Evolutionary conservation across 2,329 filamentous ascomycete species (phyloP), one percentile per base, ranked within the genome.

Genomic region (Microcyclosporella mali): DNA sequence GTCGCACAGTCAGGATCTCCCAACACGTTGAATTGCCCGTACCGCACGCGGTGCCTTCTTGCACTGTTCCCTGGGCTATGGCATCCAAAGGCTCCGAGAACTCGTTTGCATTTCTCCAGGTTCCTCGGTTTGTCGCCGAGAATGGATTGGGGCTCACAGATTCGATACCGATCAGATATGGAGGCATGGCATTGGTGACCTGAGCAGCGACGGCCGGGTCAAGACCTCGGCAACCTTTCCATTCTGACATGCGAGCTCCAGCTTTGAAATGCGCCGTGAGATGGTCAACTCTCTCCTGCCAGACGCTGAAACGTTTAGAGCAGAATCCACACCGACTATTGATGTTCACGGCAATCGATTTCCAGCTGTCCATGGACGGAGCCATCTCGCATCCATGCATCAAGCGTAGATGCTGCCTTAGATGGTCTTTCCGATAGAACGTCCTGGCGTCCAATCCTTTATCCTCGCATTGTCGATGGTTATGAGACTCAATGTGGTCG

Each of bases 401-500:
- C 40, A 81, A 63, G 28, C 76, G 70, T 25, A 81, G 61, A 57
- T 81, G 78, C 53, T 81, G 78, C 37, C 77, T 71, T 10, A 81
- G 67, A 54, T 81, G 78, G 53, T 81, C 78, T 58, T 81, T 81
- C 18, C 78, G 68, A 54, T 77, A 80, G 57, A 81, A 81, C 0
- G 75, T 80, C 28, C 78, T 73, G 52, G 85, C 81, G 42, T 78
- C 72, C 1, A 73, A 50, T 3, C 75, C 75, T 57, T 84, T 78
- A 56, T 88, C 83, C 49, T 79, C 78, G 59, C 85, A 89, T 11
- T 77, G 66, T 27, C 66, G 64, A 57, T 77, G 78, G 50, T 80
- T 78, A 63, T 82, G 79, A 6, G 66, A 68, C 51, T 79, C 77
- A 12, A 81, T 57, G 58, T 82, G 79, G 11, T 74, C 72, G 17